These are phyloP conservation scores for Beauveria sp. DNA, from an alignment of 2,329 filamentous ascomycete genomes.

Conservation along the genomic window DNA sequence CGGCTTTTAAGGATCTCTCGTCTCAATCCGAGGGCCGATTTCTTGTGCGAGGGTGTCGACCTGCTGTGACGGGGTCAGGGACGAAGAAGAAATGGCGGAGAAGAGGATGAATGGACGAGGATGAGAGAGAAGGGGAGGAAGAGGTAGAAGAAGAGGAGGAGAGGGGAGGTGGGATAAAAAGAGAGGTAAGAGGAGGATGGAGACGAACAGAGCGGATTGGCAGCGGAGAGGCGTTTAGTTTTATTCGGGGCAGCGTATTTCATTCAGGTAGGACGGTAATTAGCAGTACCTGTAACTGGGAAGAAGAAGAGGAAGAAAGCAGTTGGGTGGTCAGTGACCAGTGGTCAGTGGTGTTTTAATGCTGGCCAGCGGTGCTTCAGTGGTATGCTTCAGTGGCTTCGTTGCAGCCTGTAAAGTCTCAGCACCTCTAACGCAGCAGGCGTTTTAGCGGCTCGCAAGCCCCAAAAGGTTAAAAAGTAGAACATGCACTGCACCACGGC, in stretches of 20 bases:
- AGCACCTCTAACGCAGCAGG: no score
- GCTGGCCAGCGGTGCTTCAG: no score
- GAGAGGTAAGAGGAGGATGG: slow-evolving; percentile 47
- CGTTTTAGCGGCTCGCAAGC: no score
- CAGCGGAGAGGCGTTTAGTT: slow-evolving; percentile 11
- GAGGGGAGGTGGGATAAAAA: slow-evolving; percentile 31
- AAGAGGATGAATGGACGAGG: slow-evolving; percentile 48
- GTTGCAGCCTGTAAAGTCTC: no score
- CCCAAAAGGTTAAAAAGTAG: no score
- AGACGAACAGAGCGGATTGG: slow-evolving; percentile 33
- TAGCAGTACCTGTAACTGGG: no score
- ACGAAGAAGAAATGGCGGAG: slow-evolving; percentile 33
- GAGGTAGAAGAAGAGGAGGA: slow-evolving; percentile 40
- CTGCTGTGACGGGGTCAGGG: slow-evolving; percentile 32
- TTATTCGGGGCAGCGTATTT: not conserved
- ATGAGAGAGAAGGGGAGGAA: slow-evolving; percentile 21
- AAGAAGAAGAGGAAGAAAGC: no score
- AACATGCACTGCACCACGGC: no score
- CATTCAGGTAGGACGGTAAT: no score
- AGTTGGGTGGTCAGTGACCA: no score
- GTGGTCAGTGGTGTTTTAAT: no score
- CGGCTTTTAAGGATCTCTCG: slow-evolving; percentile 8
- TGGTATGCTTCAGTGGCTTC: no score
- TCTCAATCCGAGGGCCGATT: slow-evolving; percentile 19
- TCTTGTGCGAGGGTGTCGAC: slow-evolving; percentile 21